Evolutionary conservation across 805 yeast species (phyloP).

Genomic region (Myxozyma geophila): DNA sequence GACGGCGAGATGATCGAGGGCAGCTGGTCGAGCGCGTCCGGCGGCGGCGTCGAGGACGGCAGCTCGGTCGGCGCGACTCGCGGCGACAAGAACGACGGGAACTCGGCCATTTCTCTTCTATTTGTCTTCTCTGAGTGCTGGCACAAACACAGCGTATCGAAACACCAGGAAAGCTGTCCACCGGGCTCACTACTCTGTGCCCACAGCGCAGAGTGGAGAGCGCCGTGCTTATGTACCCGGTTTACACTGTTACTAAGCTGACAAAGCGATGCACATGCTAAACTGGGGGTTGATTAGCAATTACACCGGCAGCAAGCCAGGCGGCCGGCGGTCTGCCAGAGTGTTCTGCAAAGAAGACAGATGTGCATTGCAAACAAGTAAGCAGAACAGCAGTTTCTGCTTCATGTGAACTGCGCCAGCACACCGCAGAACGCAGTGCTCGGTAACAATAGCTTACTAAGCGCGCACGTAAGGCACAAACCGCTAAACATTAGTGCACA

Average conservation of each 20-base stretch:
- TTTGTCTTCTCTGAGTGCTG: no score
- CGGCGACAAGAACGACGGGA: slow-evolving; percentile 36
- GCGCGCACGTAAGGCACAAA: no score
- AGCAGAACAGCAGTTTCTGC: no score
- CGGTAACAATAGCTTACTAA: no score
- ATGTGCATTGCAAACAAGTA: no score
- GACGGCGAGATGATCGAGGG: slow-evolving; percentile 31
- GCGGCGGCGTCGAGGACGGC: background rate
- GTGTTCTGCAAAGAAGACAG: background rate
- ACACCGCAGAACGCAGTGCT: no score
- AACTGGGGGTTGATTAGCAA: background rate
- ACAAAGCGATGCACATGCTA: background rate
- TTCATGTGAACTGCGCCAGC: no score
- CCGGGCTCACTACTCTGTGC: background rate
- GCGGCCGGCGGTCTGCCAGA: background rate
- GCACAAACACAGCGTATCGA: background rate
- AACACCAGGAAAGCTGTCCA: background rate
- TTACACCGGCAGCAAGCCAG: background rate
- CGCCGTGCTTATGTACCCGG: slow-evolving; percentile 1
- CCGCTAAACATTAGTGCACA: no score
- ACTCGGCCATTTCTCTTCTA: slow-evolving; percentile 2
- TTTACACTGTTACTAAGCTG: background rate
- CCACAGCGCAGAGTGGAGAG: background rate
- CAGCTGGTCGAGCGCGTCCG: slow-evolving; percentile 8
- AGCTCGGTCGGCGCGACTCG: slow-evolving; percentile 17